Evolutionary conservation across 129 eudicot genomes (phyloP).

Genomic region (Artemisia argyi): DNA sequence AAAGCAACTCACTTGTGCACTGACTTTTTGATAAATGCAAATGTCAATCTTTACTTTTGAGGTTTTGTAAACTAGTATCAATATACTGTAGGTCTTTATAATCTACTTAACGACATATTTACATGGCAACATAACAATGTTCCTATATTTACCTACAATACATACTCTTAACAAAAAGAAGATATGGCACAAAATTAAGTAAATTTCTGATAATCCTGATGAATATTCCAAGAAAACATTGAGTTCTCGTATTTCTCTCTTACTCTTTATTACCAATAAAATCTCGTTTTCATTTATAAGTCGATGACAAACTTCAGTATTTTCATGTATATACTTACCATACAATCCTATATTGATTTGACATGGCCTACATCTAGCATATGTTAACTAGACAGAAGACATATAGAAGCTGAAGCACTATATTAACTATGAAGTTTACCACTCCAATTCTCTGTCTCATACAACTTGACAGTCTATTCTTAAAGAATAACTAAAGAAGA

Average conservation of each 20-base stretch:
- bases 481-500: no score
- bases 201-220: background rate
- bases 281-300: slow-evolving; percentile 10
- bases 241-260: background rate
- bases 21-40: background rate
- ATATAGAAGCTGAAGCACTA: background rate
- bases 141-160: background rate
- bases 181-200: background rate
- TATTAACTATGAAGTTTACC: background rate
- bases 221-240: slow-evolving; percentile 1
- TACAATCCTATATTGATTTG: background rate
- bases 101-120: background rate
- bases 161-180: background rate
- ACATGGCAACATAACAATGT: slow-evolving; percentile 12
- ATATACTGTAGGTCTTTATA: slow-evolving; percentile 1
- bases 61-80: slow-evolving; percentile 5
- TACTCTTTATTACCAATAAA: background rate
- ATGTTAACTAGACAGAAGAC: background rate
- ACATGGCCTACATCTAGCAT: background rate
- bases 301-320: background rate
- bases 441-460: no score
- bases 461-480: no score
- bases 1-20: no score
- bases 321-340: background rate
- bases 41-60: background rate